A percentile compares a stretch with the other conserved stretches of the same genome.
Evolutionary conservation across 352 stramenopile genomes (phyloP).

Genomic region (Phytopythium mirpurense): DNA sequence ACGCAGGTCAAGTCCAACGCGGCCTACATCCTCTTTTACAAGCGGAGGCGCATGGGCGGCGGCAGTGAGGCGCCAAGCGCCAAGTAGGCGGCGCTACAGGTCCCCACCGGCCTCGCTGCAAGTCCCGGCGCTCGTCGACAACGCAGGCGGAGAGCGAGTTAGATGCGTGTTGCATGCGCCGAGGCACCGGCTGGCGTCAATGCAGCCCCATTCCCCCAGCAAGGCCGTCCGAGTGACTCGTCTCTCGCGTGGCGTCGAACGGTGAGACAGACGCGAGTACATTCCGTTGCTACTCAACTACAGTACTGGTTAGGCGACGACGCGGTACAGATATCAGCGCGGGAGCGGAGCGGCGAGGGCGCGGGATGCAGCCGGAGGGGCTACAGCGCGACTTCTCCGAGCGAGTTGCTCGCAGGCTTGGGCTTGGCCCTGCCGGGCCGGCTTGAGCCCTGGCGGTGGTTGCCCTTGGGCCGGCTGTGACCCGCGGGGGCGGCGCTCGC

Average conservation of each 20-base stretch:
- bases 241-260: background rate
- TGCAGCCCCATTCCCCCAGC: background rate
- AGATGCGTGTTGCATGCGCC: background rate
- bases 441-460: constrained; percentile 20
- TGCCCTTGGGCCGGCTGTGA: constrained; percentile 14
- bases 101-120: too few species aligned
- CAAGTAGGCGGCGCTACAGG: background rate
- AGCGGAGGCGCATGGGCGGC: constrained; percentile 30
- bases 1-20: constrained; percentile 72
- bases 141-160: too few species aligned
- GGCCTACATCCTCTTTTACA: constrained; percentile 90
- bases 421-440: constrained; percentile 14
- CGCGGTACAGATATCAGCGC: constrained; percentile 1
- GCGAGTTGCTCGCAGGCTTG: constrained; percentile 7
- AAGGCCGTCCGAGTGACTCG: too few species aligned
- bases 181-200: background rate
- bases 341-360: background rate
- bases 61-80: background rate
- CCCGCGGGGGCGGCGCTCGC: constrained; percentile 11
- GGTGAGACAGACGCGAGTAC: background rate
- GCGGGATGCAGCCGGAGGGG: background rate
- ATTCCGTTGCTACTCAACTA: too few species aligned
- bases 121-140: too few species aligned
- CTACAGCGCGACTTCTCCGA: constrained; percentile 22
- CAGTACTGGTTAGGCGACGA: background rate